Base-by-base conservation (phyloP, 805 yeast genomes). In the Sugiyamaella qingdaonensis region DNA sequence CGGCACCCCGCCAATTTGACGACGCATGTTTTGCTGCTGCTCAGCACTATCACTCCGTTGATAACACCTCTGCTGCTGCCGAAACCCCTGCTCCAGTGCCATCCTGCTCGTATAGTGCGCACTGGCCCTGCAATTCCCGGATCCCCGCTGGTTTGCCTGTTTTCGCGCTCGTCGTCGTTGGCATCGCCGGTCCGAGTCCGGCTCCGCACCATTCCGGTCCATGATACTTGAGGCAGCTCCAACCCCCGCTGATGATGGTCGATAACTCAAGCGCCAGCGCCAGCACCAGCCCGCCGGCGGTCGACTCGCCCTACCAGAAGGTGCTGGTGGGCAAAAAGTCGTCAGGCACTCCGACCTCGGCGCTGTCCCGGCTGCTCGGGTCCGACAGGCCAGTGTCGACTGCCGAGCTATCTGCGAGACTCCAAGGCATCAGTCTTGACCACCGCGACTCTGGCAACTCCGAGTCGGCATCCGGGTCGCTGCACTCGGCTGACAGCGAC, bases 291-390 rank as follows among this genome's bases (percentile, higher is more conserved):
- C 33, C 47, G 13, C 14, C 35, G 16, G n/a, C 39, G 24, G n/a
- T 44, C 16, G 39, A 48, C 21, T 31, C 39, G 45, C 42, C 51
- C 7, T 48, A 48, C 32, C 51, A 48, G 34, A 48, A 48, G 45
- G 51, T 48, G 10, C 19, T 46, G n/a, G 39, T 48, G 13, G 24
- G 14, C 24, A 21, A 18, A 11, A 34, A 34, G 24, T 21, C 34
- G 13, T 16, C 19, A 9, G 45, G 14, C n/a, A 18, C 51, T 2
- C 29, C 51, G 13, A 43, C 51, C 29, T 54, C 57, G 10, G 49
- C 53, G 19, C 49, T 51, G 10, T 52, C 56, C 10, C 41, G 53
- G 27, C 31, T 53, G 45, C 48, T 53, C 10, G 56, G 52, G 10
- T 43, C 53, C 36, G 44, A 47, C 29, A 27, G 13, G n/a, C 21